These are phyloP conservation scores for Mycena vitilis DNA, from an alignment of 768 basidiomycete genomes.

Conservation along the genomic window DNA sequence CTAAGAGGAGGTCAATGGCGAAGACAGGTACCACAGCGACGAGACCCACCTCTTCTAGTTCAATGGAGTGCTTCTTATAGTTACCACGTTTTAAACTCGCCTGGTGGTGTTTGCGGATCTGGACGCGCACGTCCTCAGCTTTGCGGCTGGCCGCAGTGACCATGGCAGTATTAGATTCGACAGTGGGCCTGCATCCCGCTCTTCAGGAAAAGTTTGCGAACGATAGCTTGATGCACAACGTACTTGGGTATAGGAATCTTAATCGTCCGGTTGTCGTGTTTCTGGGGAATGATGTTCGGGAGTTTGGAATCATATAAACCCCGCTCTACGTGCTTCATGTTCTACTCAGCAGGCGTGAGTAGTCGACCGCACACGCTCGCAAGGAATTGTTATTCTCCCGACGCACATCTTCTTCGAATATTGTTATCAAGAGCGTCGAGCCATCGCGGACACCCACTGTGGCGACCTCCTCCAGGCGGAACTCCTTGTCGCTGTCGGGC, in stretches of 20 bases:
- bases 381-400: slow-evolving; percentile 15
- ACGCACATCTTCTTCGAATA: slow-evolving; percentile 84
- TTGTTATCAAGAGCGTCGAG: slow-evolving; percentile 74
- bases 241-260: slow-evolving; percentile 87
- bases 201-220: neutral
- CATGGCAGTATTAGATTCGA: slow-evolving; percentile 73
- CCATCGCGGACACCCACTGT: slow-evolving; percentile 88
- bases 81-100: slow-evolving; percentile 75
- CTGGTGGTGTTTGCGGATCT: slow-evolving; percentile 79
- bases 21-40: slow-evolving; percentile 34
- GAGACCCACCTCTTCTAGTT: slow-evolving; percentile 72
- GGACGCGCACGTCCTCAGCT: slow-evolving; percentile 81
- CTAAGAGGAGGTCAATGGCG: slow-evolving; percentile 48
- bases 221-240: slow-evolving; percentile 28
- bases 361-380: slow-evolving; percentile 14
- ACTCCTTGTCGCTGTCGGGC: slow-evolving; percentile 51
- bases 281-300: slow-evolving; percentile 78
- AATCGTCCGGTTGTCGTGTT: slow-evolving; percentile 75
- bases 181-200: slow-evolving; percentile 69
- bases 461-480: slow-evolving; percentile 75
- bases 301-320: slow-evolving; percentile 82
- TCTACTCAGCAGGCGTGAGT: slow-evolving; percentile 62
- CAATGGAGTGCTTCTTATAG: slow-evolving; percentile 75
- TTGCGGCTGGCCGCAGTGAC: slow-evolving; percentile 67
- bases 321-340: slow-evolving; percentile 78